Conservation (phyloP, 441 rosid genomes). For the Populus hybrid region DNA sequence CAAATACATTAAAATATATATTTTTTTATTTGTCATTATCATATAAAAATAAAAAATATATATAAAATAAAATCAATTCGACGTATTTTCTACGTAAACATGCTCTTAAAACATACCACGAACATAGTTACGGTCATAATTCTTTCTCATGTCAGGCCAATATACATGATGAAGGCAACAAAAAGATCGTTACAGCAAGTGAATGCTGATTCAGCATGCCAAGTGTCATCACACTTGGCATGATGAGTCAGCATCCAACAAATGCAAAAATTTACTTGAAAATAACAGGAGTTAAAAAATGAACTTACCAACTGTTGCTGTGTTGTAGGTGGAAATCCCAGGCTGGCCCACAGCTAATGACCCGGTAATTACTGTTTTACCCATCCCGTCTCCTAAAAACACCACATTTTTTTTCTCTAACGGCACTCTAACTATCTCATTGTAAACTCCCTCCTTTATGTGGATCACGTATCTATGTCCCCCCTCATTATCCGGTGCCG, state of each 20-base stretch:
- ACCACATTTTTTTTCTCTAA: constrained; percentile 76
- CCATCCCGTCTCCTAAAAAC: constrained; percentile 80
- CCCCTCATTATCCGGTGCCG: constrained; percentile 52
- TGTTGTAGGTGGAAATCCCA: constrained; percentile 62
- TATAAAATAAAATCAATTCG: no score
- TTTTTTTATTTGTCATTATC: no score
- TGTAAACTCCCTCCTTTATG: constrained; percentile 66
- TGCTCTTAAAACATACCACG: no score
- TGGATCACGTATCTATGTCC: constrained; percentile 53
- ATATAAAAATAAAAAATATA: no score
- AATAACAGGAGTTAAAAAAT: background rate
- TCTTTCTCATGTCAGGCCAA: no score
- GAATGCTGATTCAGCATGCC: background rate
- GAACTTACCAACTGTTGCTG: constrained; percentile 82
- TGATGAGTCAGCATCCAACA: background rate
- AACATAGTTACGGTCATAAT: background rate
- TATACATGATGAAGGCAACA: no score
- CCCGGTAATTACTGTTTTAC: constrained; percentile 81
- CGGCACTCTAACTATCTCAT: constrained; percentile 77
- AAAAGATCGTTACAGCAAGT: background rate
- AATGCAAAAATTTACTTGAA: background rate
- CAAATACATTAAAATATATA: no score
- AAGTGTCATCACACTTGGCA: background rate
- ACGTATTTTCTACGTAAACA: no score
- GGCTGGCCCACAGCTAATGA: constrained; percentile 48